These are phyloP conservation scores for Neonectria faginata DNA, from an alignment of 2,329 filamentous ascomycete species.

Conservation along the genomic window DNA sequence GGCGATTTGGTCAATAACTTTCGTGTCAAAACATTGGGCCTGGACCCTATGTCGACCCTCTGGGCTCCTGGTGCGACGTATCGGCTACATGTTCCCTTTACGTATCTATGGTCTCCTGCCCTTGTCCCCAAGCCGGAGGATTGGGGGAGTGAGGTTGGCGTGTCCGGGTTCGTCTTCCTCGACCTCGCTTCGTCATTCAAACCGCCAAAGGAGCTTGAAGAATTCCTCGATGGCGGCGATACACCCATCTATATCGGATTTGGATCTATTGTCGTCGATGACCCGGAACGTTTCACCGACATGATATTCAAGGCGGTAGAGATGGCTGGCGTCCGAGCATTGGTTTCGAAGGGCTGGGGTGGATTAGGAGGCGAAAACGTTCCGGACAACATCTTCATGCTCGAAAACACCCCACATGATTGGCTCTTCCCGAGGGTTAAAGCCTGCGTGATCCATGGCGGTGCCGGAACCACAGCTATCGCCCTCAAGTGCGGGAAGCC, in stretches of 20 bases:
- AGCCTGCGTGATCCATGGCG: conserved; percentile 80
- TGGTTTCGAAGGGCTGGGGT: conserved; percentile 83
- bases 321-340: conserved; percentile 73
- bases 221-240: conserved; percentile 68
- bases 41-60: conserved; percentile 80
- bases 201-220: conserved; percentile 65
- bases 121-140: conserved; percentile 75
- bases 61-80: conserved; percentile 82
- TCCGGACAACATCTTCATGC: conserved; percentile 75
- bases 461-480: conserved; percentile 81
- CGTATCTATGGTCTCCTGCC: conserved; percentile 77
- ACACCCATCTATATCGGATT: conserved; percentile 80
- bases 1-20: conserved; percentile 84
- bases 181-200: conserved; percentile 72
- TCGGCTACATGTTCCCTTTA: conserved; percentile 79
- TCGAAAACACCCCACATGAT: conserved; percentile 80
- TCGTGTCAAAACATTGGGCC: conserved; percentile 72
- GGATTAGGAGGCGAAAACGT: conserved; percentile 70
- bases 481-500: conserved; percentile 78
- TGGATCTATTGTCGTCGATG: conserved; percentile 80
- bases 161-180: conserved; percentile 83
- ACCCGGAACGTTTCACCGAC: conserved; percentile 74
- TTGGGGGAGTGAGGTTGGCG: conserved; percentile 77
- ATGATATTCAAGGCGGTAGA: conserved; percentile 78
- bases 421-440: conserved; percentile 78